Base-by-base conservation (phyloP, 805 yeast genomes). In the Hanseniaspora taiwanica region DNA sequence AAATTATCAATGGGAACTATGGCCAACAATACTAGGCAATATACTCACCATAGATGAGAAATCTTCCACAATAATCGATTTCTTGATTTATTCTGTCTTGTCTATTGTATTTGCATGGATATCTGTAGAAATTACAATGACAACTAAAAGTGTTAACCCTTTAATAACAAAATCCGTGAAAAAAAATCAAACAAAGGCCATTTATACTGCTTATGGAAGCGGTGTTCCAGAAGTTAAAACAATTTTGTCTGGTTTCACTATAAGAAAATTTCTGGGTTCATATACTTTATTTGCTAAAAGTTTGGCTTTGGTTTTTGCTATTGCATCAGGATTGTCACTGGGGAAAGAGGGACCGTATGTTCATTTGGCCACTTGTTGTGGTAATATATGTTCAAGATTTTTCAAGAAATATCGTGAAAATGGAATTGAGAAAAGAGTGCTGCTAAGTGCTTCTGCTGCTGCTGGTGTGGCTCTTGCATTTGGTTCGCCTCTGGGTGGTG, bases 321-420 rank as follows among this genome's bases (percentile, higher is more conserved):
- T 74, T 29, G 73, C 78, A 0, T 70, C 77, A 0, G 80, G 80
- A 1, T 59, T 74, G 59, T 55, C 71, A 10, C 54, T 74, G 8
- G 80, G 80, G 1, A 74, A 74, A 52, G 80, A 74, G 43, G 80
- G 80, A 3, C 80, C 80, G 0, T 74, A 65, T 48, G 80, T 74
- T 18, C 80, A 74, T 52, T 60, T 74, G 36, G 75, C 78, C 0
- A 62, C 78, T 2, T 69, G 74, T 46, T 74, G 71, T 18, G 80
- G 80, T 3, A 74, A 74, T 47, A 64, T 74, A 16, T 49, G 65
- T n/a, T 58, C 71, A 33, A 55, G 80, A 29, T 46, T 62, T 27
- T 72, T 71, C 47, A 59, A 65, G 1, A 64, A 62, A 47, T 71
- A 69, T 38, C 52, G 65, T 40, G 51, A 59, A 6, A 73, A 72